Evolutionary conservation across 257 asterid species (phyloP), one percentile per base, ranked within the genome.

Genomic region (Fraxinus pennsylvanica): DNA sequence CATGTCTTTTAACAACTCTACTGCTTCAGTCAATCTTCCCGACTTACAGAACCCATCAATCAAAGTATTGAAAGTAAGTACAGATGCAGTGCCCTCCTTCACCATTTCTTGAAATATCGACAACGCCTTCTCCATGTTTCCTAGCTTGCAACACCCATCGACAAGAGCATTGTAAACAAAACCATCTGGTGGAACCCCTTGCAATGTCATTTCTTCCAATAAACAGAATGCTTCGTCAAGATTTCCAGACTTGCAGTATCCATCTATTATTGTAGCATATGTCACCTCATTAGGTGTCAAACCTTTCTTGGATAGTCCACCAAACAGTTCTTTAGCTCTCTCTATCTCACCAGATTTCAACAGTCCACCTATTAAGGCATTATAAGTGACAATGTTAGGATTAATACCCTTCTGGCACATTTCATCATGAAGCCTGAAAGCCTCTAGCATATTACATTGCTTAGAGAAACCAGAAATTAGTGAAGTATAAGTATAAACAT

Each of bases 131-230:
- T 92, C 91, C 77, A 81, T 83, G 77, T 87, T 88, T 61, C 91
- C 93, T 74, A 86, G 89, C 85, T 90, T 93, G 82, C 93, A 92
- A 79, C 97, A 93, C 59, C 98, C 98, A 73, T 92, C 87, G 74
- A 87, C 85, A 80, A 93, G 92, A 66, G 94, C 45, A 85, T 82
- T 89, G 84, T 89, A 92, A 38, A 89, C 96, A 67, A 87, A 92
- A 79, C 78, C 84, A 86, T 91, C 96, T 59, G 93, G 94, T 22
- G 78, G 81, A 79, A 93, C 74, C n/a, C 90, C 89, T 84, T 27
- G 83, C 39, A 71, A 73, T 61, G 89, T 79, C 96, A 94, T 94
- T 86, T 89, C 92, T 71, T 86, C 87, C 74, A 90, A 80, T 82
- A 94, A 84, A 68, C 61, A 82, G 82, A 90, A 87, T 59, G 96